Conservation (phyloP, 192 early-diverging fungal species). For the Allomyces macrogynus region DNA sequence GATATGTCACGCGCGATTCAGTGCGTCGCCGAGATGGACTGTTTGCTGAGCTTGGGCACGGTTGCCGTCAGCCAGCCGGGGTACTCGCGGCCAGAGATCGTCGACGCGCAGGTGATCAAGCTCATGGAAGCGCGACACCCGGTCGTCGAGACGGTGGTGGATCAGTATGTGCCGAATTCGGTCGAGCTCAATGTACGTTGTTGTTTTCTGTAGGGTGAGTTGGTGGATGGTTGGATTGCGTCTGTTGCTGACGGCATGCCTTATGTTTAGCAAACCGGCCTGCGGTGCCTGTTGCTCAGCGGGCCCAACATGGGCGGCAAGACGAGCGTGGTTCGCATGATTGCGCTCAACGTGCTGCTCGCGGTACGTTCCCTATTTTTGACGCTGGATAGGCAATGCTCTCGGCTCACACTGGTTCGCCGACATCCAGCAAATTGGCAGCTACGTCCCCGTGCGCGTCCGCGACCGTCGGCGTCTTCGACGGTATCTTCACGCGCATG, state of each 20-base stretch:
- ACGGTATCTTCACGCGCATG: constrained; percentile 50
- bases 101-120: constrained; percentile 19
- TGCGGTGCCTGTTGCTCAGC: constrained; percentile 16
- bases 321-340: constrained; percentile 43
- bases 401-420: constrained; percentile 16
- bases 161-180: constrained; percentile 40
- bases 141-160: constrained; percentile 38
- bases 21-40: constrained; percentile 37
- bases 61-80: constrained; percentile 24
- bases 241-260: too few species aligned
- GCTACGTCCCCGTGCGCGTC: constrained; percentile 45
- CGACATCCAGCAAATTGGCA: constrained; percentile 50
- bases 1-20: constrained; percentile 22
- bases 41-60: constrained; percentile 33
- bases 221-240: neutral
- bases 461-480: constrained; percentile 43
- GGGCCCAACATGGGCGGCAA: constrained; percentile 73
- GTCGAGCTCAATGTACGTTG: constrained; percentile 15
- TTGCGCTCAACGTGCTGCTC: constrained; percentile 18
- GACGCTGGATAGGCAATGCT: too few species aligned
- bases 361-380: too few species aligned
- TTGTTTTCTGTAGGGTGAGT: neutral
- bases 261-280: constrained; percentile 1
- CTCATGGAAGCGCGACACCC: constrained; percentile 48
- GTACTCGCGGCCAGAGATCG: constrained; percentile 39